Evolutionary conservation across 2,329 filamentous ascomycete genomes (phyloP), one percentile per base, ranked within the genome.

Genomic region (Penicillium oxalicum): DNA sequence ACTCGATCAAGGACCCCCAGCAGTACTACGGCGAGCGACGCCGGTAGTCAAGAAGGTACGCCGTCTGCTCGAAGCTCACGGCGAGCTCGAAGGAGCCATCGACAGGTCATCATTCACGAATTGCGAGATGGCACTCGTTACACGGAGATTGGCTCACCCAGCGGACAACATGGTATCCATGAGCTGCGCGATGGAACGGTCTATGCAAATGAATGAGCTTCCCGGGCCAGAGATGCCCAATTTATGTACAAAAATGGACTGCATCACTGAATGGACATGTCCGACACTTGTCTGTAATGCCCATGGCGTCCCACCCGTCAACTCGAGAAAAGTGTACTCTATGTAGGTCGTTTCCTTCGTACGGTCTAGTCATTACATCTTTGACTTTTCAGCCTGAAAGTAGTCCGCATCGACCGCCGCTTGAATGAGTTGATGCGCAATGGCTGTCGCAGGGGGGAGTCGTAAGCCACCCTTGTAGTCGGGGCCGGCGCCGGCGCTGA

Each of bases 351-450:
- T 32, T 32, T 11, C 29, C 7, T 32, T 11, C 11, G 11, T 34
- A 13, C 49, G 26, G 29, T 7, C 13, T 26, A 9, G 29, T 9
- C 26, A 24, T 53, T 60, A 72, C 55, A 69, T 69, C 60, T 66
- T 71, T 43, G 68, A 79, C 67, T 81, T 84, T 11, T 51, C 70
- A 2, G 73, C 75, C 9, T 75, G 76, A 51, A 87, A 72, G 65
- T 87, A 93, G 0, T 89, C 89, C 45, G 63, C 64, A 44, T 83
- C 81, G 0, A 85, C 80, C 11, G 95, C 89, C 1, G 90, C 88
- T 45, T 76, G 78, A 59, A 98, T 83, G 63, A 97, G 71, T 66
- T 91, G 87, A 68, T 97, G 87, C 12, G 93, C 93, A 77, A 98
- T 97, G 1, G 93, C 91, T 33, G 90, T 95, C 50, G 77, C 74